phyloP scores from a whole-genome alignment of 306 rosid species.

The Ziziphus jujuba region DNA sequence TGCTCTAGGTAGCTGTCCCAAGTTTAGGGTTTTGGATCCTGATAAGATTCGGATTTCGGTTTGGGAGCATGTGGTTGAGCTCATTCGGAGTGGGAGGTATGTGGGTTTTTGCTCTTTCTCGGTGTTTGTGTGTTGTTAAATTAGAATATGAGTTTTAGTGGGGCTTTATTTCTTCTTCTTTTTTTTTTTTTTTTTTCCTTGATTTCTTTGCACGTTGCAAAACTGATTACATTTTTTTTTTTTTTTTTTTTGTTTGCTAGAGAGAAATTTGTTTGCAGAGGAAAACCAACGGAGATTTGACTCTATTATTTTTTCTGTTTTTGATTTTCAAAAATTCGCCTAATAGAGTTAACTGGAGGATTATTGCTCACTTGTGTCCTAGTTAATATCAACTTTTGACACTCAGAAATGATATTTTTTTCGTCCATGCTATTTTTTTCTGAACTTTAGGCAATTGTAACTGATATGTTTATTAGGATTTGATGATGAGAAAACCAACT shows the following conservation, averaged over 20 bases:
- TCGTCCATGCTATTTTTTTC: background rate
- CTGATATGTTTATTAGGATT: no score
- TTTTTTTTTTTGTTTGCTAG: background rate
- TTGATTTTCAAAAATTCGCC: background rate
- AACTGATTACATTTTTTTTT: background rate
- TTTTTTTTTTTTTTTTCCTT: background rate
- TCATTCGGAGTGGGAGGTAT: conserved; percentile 56
- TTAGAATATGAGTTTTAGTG: conserved; percentile 2
- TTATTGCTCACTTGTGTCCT: no score
- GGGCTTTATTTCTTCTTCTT: background rate
- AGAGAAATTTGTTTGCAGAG: background rate
- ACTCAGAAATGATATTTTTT: no score
- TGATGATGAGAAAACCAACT: no score
- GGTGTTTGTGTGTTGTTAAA: background rate
- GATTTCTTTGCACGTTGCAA: background rate
- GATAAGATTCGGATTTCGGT: conserved; percentile 55
- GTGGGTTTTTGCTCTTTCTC: conserved; percentile 11
- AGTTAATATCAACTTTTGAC: no score
- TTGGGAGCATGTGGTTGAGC: conserved; percentile 78
- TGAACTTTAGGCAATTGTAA: background rate
- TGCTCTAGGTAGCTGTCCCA: conserved; percentile 87
- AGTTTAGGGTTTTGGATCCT: conserved; percentile 61
- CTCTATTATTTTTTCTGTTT: background rate
- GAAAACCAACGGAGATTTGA: background rate
- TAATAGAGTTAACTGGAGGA: no score